Evolutionary conservation across 2,329 filamentous ascomycete genomes (phyloP).

Genomic region (Botrytis byssoidea): DNA sequence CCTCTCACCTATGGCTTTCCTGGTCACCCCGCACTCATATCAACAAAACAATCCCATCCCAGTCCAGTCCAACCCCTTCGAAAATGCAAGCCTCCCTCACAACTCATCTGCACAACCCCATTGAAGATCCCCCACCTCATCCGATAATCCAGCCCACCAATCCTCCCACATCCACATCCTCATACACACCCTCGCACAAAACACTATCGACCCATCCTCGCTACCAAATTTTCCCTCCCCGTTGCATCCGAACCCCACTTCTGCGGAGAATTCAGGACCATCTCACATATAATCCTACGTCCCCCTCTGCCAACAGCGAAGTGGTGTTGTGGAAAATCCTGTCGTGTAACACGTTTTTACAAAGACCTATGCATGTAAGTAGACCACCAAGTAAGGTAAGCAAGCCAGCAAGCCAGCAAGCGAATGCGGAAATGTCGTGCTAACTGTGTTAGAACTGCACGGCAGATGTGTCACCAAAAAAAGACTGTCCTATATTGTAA

Average conservation of each 20-base stretch:
- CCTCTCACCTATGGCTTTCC: background rate
- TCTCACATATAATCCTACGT: background rate
- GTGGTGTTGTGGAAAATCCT: background rate
- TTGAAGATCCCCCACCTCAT: background rate
- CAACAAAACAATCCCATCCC: background rate
- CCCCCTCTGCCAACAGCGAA: background rate
- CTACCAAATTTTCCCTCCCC: background rate
- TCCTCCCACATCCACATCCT: too few relatives aligned
- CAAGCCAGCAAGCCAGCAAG: background rate
- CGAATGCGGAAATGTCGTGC: conserved; percentile 5
- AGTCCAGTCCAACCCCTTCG: background rate
- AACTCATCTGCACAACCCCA: background rate
- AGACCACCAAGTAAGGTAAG: background rate
- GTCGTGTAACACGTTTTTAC: background rate
- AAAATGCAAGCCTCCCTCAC: background rate
- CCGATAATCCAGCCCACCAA: background rate
- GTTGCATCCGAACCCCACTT: background rate
- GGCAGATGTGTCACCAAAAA: background rate
- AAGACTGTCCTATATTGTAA: background rate
- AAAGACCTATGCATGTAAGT: background rate
- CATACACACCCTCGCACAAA: background rate
- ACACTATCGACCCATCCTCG: background rate
- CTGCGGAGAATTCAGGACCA: background rate
- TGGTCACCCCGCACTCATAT: accelerated
- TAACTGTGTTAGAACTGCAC: conserved; percentile 14